Evolutionary conservation across 1,139 yeast species (phyloP), one percentile per base, ranked within the genome.

Genomic region (Magnusiomyces fungicola): DNA sequence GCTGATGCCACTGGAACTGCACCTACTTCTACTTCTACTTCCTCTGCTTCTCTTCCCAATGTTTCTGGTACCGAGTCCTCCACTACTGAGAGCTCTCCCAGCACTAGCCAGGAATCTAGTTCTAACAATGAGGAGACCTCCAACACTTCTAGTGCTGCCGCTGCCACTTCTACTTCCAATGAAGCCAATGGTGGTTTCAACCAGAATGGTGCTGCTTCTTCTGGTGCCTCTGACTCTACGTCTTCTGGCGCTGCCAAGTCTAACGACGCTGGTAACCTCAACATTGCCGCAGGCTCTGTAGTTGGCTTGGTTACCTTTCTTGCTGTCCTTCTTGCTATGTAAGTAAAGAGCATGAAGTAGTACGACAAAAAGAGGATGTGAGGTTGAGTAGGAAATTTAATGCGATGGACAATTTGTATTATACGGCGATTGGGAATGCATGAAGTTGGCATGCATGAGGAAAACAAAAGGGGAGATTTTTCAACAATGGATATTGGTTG

Each of bases 1-100:
- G 50, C 47, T 19, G 50, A 48, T 18, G 50, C 44, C 22, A 37
- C 50, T 18, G 45, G 37, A n/a, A 41, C 49, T 19, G 19, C 45
- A 5, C 18, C 36, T 3, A 47, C 18, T 22, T 22, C 40, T 14
- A n/a, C 38, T 5, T 16, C 46, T n/a, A 30, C 46, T 19, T 12
- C 46, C 10, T 46, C 49, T 16, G 21, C 21, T 7, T 16, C 25
- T 2, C 4, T 34, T n/a, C 18, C 46, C 9, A 24, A 43, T 10
- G 46, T 29, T n/a, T 39, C 47, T 18, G 30, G 30, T 27, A 27
- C 30, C 12, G 12, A 12, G 12, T 27, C 30, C 7, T 27, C 30
- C 12, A 27, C 30, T 27, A 7, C 30, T 12, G 12, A 27, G 30
- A 27, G n/a, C n/a, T n/a, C n/a, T n/a, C n/a, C n/a, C n/a, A n/a